phyloP scores from a whole-genome alignment of 768 basidiomycete species.

The Obba rivulosa region DNA sequence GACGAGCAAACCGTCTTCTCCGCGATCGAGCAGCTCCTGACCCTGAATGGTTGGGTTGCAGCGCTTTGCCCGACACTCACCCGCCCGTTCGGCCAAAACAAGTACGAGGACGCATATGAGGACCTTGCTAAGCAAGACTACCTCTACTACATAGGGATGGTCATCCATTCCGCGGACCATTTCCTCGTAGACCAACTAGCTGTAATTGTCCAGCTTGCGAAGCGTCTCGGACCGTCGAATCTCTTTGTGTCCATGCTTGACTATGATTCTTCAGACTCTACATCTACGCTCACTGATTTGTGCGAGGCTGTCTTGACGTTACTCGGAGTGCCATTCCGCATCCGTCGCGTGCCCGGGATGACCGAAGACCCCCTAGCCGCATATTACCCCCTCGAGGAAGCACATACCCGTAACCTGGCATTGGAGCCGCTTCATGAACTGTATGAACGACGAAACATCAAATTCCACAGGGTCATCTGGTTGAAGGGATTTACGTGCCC shows the following conservation, averaged over 20 bases:
- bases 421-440: slow-evolving; percentile 89
- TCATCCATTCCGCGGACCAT: slow-evolving; percentile 97
- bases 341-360: slow-evolving; percentile 89
- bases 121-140: slow-evolving; percentile 80
- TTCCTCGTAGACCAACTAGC: slow-evolving; percentile 98
- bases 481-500: slow-evolving; percentile 99
- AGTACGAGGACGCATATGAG: slow-evolving; percentile 79
- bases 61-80: slow-evolving; percentile 89
- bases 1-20: slow-evolving; percentile 87
- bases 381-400: slow-evolving; percentile 96
- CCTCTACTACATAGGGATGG: slow-evolving; percentile 91
- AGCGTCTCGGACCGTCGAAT: slow-evolving; percentile 82
- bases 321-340: slow-evolving; percentile 89
- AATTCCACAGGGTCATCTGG: slow-evolving; percentile 92
- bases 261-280: slow-evolving; percentile 92
- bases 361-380: slow-evolving; percentile 81
- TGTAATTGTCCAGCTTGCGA: slow-evolving; percentile 93
- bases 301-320: slow-evolving; percentile 94
- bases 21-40: slow-evolving; percentile 90
- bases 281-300: slow-evolving; percentile 88
- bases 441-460: slow-evolving; percentile 65
- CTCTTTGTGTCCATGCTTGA: slow-evolving; percentile 98
- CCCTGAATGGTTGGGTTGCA: slow-evolving; percentile 97
- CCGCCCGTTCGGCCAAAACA: slow-evolving; percentile 94
- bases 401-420: slow-evolving; percentile 87